These are phyloP conservation scores for Xerocomellus dryophilus DNA, from an alignment of 768 basidiomycete species.

Conservation along the genomic window DNA sequence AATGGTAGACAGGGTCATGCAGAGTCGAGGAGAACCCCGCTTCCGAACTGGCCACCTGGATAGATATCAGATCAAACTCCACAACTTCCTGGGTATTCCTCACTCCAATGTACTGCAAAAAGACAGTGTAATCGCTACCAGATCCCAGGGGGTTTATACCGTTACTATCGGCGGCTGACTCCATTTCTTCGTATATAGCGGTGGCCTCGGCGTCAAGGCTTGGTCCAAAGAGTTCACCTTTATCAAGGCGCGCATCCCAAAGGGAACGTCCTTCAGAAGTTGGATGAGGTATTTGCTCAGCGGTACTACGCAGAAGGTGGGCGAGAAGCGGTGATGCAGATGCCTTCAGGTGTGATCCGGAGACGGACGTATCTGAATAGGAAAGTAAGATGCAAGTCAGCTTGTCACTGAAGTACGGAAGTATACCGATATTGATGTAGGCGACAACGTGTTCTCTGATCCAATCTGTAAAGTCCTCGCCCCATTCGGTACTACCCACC, in stretches of 20 bases:
- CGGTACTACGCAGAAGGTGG: constrained; percentile 64
- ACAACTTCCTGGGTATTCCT: constrained; percentile 18
- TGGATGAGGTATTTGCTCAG: constrained; percentile 72
- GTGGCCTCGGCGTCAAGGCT: constrained; percentile 30
- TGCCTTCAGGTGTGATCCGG: constrained; percentile 49
- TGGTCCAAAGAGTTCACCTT: constrained; percentile 39
- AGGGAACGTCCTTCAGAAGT: constrained; percentile 60
- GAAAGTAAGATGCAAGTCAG: constrained; percentile 26
- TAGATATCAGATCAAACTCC: constrained; percentile 1
- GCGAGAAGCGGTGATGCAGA: constrained; percentile 79
- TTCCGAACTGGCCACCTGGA: constrained; percentile 35
- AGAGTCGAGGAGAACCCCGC: constrained; percentile 33
- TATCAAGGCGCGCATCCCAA: constrained; percentile 73
- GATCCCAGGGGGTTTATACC: constrained; percentile 68
- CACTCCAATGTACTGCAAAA: constrained; percentile 77
- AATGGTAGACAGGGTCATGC: constrained; percentile 69
- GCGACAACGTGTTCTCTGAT: constrained; percentile 78
- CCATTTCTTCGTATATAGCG: constrained; percentile 24
- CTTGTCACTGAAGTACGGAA: constrained; percentile 28
- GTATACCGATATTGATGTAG: constrained; percentile 77
- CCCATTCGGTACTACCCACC: constrained; percentile 90
- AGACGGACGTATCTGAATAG: constrained; percentile 50
- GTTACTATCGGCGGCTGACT: constrained; percentile 30
- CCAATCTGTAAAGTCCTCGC: constrained; percentile 86
- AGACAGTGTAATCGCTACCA: constrained; percentile 90